Base-by-base conservation (phyloP, 768 basidiomycete species). In the Grammothele lineata region DNA sequence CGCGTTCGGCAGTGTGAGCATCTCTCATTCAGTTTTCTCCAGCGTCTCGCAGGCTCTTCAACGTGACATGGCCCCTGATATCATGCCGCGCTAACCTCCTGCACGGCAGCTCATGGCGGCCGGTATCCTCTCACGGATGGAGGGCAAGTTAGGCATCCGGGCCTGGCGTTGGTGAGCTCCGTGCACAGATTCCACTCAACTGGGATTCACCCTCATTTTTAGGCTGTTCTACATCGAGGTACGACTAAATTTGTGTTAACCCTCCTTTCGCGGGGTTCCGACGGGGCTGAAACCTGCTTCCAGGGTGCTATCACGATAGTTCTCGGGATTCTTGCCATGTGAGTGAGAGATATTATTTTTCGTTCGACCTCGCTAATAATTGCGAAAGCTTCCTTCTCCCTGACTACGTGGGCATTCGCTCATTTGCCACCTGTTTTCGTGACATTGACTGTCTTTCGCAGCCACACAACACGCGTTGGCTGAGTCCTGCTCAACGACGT, bases 91-190 rank as follows among this genome's bases (percentile, higher is more conserved):
- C n/a, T 3, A 8, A 26, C 25, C 2, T 37, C 18, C 49, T n/a
- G n/a, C n/a, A n/a, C n/a, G n/a, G n/a, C n/a, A 85, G 78, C 60
- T 87, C 6, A 77, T 87, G 57, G 87, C 85, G 14, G 85, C 85
- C 17, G 86, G 83, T 9, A 83, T 88, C 45, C 70, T 91, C 14
- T 66, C 71, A 1, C 73, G 71, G 34, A 83, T 88, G 85, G 76
- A 89, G 50, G 85, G 83, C 1, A 72, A 70, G 41, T 66, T 76
- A 3, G 85, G 85, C 1, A 80, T 85, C 34, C 60, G 79, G 23
- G 84, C 82, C 9, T 88, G 86, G 86, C 58, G 81, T 70, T 88
- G 80, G 81, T 80, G 51, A 49, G 68, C 46, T 15, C 26, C n/a
- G n/a, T n/a, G n/a, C n/a, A n/a, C n/a, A n/a, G n/a, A n/a, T n/a